A percentile compares a stretch with the other conserved stretches of the same genome.
These are phyloP conservation scores for Aspergillus sp. DNA, from an alignment of 2,329 filamentous ascomycete genomes.

Conservation along the genomic window DNA sequence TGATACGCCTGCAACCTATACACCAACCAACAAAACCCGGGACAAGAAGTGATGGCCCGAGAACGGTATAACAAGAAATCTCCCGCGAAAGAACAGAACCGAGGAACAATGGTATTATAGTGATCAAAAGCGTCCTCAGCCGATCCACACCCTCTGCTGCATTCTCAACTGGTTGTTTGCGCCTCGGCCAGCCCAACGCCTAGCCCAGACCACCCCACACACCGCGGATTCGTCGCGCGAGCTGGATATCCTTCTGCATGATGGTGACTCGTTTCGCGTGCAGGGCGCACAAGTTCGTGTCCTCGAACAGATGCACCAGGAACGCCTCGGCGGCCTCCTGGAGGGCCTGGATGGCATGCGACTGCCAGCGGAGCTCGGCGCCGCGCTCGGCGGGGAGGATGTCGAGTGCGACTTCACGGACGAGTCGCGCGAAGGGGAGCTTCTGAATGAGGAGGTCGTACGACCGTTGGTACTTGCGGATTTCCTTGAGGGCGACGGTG, in stretches of 20 bases:
- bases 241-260: slow-evolving; percentile 96
- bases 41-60: background rate
- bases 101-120: slow-evolving; percentile 1
- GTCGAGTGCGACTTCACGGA: slow-evolving; percentile 53
- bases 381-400: slow-evolving; percentile 58
- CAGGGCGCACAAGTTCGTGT: slow-evolving; percentile 92
- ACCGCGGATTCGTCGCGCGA: slow-evolving; percentile 76
- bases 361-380: slow-evolving; percentile 87
- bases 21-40: slow-evolving; percentile 2
- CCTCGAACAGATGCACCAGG: slow-evolving; percentile 92
- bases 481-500: slow-evolving; percentile 86
- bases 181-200: background rate
- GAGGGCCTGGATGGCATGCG: slow-evolving; percentile 85
- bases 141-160: background rate
- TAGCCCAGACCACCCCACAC: slow-evolving; percentile 67
- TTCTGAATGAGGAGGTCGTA: slow-evolving; percentile 78
- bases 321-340: slow-evolving; percentile 97
- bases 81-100: background rate
- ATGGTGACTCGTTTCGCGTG: slow-evolving; percentile 96
- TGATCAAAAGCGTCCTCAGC: background rate
- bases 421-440: slow-evolving; percentile 49
- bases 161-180: background rate
- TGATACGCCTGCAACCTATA: slow-evolving; percentile 12
- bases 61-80: background rate
- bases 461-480: slow-evolving; percentile 82